Evolutionary conservation across 257 asterid species (phyloP).

Genomic region (Nemophila menziesii): DNA sequence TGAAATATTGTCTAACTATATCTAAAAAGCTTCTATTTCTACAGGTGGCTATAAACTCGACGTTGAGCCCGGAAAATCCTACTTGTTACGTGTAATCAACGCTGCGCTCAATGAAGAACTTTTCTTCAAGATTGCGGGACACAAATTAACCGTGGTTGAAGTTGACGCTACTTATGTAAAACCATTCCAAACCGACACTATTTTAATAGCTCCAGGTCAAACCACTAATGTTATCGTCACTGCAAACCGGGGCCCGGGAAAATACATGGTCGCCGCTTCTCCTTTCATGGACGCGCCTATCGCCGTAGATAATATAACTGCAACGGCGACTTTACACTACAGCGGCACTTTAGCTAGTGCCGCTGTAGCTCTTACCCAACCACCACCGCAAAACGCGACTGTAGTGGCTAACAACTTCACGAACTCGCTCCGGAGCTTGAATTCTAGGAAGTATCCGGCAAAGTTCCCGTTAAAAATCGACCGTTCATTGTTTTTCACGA

Average conservation of each 20-base stretch:
- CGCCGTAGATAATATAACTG: slow-evolving; percentile 68
- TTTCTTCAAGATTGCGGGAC: slow-evolving; percentile 84
- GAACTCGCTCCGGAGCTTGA: slow-evolving; percentile 47
- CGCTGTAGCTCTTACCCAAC: slow-evolving; percentile 27
- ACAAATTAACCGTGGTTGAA: slow-evolving; percentile 68
- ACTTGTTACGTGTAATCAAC: slow-evolving; percentile 69
- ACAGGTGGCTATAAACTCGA: slow-evolving; percentile 52
- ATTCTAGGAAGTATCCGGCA: slow-evolving; percentile 58
- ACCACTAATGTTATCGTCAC: slow-evolving; percentile 65
- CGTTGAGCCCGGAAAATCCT: slow-evolving; percentile 61
- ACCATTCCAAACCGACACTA: slow-evolving; percentile 70
- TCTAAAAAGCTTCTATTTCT: neutral
- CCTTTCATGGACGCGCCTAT: slow-evolving; percentile 60
- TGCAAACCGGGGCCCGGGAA: slow-evolving; percentile 43
- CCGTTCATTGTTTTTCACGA: slow-evolving; percentile 50
- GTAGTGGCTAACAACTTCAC: slow-evolving; percentile 50
- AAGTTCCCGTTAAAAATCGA: slow-evolving; percentile 52
- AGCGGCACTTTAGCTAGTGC: slow-evolving; percentile 39
- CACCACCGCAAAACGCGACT: slow-evolving; percentile 65
- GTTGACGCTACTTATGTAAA: slow-evolving; percentile 86
- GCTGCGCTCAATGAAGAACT: slow-evolving; percentile 94
- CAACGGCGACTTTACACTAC: slow-evolving; percentile 75
- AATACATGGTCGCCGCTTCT: slow-evolving; percentile 65
- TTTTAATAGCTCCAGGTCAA: slow-evolving; percentile 73
- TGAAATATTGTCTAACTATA: too few species aligned